phyloP scores from a whole-genome alignment of 2,329 filamentous ascomycete species.

The Coniochaeta sp. region DNA sequence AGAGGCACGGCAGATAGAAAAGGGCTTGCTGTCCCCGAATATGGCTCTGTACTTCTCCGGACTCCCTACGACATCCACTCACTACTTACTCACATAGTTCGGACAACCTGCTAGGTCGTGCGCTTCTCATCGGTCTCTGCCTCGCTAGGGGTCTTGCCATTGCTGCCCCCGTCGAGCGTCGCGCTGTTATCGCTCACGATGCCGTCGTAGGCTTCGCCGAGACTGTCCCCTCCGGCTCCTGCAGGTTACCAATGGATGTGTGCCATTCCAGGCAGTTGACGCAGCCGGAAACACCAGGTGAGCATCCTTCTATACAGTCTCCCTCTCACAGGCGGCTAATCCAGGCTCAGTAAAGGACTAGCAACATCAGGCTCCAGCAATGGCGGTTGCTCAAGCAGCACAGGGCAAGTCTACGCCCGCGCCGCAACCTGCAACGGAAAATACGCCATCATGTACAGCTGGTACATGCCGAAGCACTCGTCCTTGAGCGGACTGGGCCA shows the following conservation, averaged over 20 bases:
- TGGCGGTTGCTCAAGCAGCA: conserved; percentile 19
- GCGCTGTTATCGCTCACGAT: conserved; percentile 22
- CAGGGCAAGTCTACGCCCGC: conserved; percentile 28
- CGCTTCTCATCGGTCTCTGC: background rate
- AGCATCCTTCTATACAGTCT: background rate
- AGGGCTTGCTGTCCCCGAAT: too few relatives aligned
- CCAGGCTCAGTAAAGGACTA: conserved; percentile 25
- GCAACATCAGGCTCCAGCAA: conserved; percentile 16
- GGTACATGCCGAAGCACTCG: conserved; percentile 34
- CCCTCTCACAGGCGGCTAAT: too few relatives aligned
- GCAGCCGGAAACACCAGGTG: conserved; percentile 30
- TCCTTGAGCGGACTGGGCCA: conserved; percentile 26
- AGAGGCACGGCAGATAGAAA: too few relatives aligned
- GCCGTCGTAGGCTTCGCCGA: conserved; percentile 24
- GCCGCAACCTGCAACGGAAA: conserved; percentile 17
- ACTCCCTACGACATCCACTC: background rate
- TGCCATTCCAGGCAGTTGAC: conserved; percentile 51
- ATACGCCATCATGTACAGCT: conserved; percentile 25
- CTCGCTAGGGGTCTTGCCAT: background rate
- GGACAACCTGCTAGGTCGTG: background rate
- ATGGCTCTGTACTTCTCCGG: background rate
- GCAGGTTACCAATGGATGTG: conserved; percentile 47
- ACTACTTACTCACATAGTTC: background rate
- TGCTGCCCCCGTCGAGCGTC: conserved; percentile 17
- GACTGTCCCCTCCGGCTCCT: conserved; percentile 22